Evolutionary conservation across 2,329 filamentous ascomycete species (phyloP).

Genomic region (Fusarium pseudograminearum): DNA sequence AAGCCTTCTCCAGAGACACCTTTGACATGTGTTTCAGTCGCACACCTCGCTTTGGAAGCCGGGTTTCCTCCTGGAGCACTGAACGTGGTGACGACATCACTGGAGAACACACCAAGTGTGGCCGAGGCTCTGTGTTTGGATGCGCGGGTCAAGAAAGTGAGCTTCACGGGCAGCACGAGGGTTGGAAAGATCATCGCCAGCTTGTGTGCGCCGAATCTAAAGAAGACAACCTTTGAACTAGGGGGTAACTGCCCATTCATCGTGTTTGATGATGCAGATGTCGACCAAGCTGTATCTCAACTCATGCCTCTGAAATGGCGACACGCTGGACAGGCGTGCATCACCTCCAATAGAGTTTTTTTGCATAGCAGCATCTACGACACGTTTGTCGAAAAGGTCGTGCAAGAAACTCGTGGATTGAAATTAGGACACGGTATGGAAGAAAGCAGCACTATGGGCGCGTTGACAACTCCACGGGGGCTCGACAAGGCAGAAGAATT

Average conservation of each 20-base stretch:
- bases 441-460: constrained; percentile 1
- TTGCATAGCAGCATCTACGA: constrained; percentile 71
- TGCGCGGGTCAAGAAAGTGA: constrained; percentile 69
- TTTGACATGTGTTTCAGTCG: constrained; percentile 75
- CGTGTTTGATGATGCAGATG: constrained; percentile 74
- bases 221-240: constrained; percentile 76
- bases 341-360: constrained; percentile 70
- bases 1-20: constrained; percentile 82
- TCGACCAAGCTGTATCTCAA: neutral
- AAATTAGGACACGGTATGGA: constrained; percentile 16
- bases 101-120: constrained; percentile 58
- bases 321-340: constrained; percentile 77
- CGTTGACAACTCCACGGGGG: constrained; percentile 21
- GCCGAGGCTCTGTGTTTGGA: constrained; percentile 61
- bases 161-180: constrained; percentile 80
- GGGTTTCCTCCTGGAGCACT: constrained; percentile 82
- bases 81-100: constrained; percentile 59
- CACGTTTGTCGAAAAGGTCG: constrained; percentile 7
- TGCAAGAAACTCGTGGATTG: neutral
- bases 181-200: constrained; percentile 75
- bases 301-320: constrained; percentile 67
- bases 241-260: constrained; percentile 77
- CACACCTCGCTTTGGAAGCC: constrained; percentile 74
- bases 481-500: constrained; percentile 15
- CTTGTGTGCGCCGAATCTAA: constrained; percentile 71